Conservation (phyloP, 176 grass and related monocot species). For the Ampelocalamus luodianensis region DNA sequence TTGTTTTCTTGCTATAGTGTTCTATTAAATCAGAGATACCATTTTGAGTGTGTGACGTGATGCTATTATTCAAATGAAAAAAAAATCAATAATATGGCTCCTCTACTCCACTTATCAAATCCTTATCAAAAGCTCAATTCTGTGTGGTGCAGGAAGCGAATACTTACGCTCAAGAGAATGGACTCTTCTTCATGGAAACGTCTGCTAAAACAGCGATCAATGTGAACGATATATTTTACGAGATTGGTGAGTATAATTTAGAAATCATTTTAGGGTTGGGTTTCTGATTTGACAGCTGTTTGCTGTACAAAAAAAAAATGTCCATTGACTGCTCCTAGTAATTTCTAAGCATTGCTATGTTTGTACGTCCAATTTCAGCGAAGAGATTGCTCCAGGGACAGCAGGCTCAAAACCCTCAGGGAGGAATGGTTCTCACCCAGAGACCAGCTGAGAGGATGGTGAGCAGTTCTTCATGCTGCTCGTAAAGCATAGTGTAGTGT, state of each 20-base stretch:
- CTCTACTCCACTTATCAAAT: background rate
- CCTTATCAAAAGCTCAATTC: background rate
- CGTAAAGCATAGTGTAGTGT: slow-evolving; percentile 37
- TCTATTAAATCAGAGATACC: slow-evolving; percentile 9
- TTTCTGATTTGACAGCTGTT: background rate
- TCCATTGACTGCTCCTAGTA: background rate
- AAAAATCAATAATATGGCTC: background rate
- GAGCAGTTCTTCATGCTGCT: slow-evolving; percentile 81
- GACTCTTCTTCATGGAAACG: slow-evolving; percentile 89
- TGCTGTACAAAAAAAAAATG: background rate
- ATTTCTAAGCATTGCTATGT: background rate
- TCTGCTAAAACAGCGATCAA: slow-evolving; percentile 94
- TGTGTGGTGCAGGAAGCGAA: slow-evolving; percentile 72
- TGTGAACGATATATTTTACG: slow-evolving; percentile 88
- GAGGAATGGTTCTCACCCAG: slow-evolving; percentile 74
- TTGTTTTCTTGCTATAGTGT: background rate
- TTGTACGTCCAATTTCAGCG: slow-evolving; percentile 54
- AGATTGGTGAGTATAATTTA: slow-evolving; percentile 69
- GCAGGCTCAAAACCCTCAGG: slow-evolving; percentile 56
- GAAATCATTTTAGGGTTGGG: background rate
- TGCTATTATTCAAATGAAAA: background rate
- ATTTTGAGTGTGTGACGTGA: background rate
- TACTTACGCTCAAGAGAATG: slow-evolving; percentile 82
- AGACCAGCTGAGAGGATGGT: slow-evolving; percentile 66
- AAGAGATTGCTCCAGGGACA: slow-evolving; percentile 78